Conservation (phyloP, 2,329 filamentous ascomycete species). For the Zymoseptoria pseudotritici region DNA sequence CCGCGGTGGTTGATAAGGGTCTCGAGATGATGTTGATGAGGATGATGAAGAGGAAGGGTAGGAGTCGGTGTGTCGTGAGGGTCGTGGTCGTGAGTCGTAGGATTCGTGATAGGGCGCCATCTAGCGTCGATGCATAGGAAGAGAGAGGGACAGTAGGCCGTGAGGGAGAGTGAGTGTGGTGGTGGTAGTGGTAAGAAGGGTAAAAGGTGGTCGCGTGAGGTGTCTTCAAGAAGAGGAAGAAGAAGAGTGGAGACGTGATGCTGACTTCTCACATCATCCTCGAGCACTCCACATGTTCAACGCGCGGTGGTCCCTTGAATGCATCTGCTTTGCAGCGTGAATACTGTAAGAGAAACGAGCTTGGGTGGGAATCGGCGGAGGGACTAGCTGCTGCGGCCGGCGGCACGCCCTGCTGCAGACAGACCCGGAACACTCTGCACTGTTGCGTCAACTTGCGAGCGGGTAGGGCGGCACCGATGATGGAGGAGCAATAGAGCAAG, state of each 20-base stretch:
- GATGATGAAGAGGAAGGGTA: conserved; percentile 2
- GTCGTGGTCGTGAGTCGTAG: conserved; percentile 9
- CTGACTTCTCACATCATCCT: neutral
- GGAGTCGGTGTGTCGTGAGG: conserved; percentile 18
- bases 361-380: too few species aligned
- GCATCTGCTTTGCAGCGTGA: neutral
- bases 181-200: neutral
- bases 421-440: too few species aligned
- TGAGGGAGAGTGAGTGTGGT: neutral
- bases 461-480: too few species aligned
- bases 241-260: neutral
- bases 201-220: neutral
- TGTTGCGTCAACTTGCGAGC: too few species aligned
- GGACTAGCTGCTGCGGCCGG: neutral
- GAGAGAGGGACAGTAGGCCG: neutral
- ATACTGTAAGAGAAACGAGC: too few species aligned
- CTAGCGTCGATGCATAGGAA: conserved; percentile 1
- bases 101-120: conserved; percentile 21
- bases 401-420: neutral
- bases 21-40: neutral
- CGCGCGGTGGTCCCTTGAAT: neutral
- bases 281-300: neutral
- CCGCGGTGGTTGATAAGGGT: neutral
- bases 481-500: too few species aligned
- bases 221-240: neutral